Evolutionary conservation across 768 basidiomycete genomes (phyloP).

Genomic region (Pilatotrama ljubarskyi): DNA sequence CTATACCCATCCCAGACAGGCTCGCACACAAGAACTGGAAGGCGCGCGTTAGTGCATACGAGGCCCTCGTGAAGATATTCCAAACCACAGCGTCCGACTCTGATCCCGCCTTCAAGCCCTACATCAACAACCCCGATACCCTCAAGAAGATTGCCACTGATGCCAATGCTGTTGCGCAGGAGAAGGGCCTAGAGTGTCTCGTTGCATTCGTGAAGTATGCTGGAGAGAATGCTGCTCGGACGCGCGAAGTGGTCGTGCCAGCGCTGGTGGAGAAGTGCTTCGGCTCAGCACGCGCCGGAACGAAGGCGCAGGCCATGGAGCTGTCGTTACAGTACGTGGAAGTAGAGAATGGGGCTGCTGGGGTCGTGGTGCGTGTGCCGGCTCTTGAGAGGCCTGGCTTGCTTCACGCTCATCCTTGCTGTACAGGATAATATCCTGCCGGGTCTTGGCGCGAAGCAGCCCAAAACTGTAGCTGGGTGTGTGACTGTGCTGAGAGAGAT

Average conservation of each 20-base stretch:
- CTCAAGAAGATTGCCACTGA: slow-evolving; percentile 89
- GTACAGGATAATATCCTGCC: slow-evolving; percentile 63
- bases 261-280: slow-evolving; percentile 95
- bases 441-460: slow-evolving; percentile 90
- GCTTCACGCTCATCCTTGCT: background rate
- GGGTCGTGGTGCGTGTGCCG: slow-evolving; percentile 77
- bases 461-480: slow-evolving; percentile 85
- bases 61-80: slow-evolving; percentile 83
- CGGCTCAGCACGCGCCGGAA: slow-evolving; percentile 87
- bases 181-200: slow-evolving; percentile 92
- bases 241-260: slow-evolving; percentile 80
- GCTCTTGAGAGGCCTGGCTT: slow-evolving; percentile 2
- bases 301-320: slow-evolving; percentile 85
- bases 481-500: slow-evolving; percentile 81
- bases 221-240: slow-evolving; percentile 83
- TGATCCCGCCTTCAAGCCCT: slow-evolving; percentile 93
- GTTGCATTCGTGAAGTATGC: slow-evolving; percentile 86
- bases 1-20: slow-evolving; percentile 74
- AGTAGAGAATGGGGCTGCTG: slow-evolving; percentile 85
- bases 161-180: slow-evolving; percentile 95
- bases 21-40: slow-evolving; percentile 99
- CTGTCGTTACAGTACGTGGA: slow-evolving; percentile 89
- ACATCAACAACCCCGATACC: slow-evolving; percentile 71
- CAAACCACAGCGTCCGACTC: slow-evolving; percentile 87
- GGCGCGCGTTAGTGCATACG: slow-evolving; percentile 92